Evolutionary conservation across 441 rosid genomes (phyloP), one percentile per base, ranked within the genome.

Genomic region (Pelargonium citronellum): DNA sequence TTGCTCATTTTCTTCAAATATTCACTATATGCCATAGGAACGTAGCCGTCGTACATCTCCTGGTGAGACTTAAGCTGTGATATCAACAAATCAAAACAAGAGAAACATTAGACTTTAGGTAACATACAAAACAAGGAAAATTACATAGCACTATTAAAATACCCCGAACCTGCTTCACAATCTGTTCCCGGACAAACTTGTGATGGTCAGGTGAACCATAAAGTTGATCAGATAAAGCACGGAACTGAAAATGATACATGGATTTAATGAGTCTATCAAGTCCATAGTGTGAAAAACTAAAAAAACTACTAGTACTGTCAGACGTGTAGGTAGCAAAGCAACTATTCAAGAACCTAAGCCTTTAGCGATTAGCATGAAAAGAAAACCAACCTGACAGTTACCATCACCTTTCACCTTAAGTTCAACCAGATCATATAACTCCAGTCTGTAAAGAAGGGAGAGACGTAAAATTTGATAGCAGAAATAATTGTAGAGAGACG

Each of bases 191-290:
- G 69, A 92, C 95, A 79, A 73, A 70, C 68, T 75, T 83, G 77
- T 92, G 99, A 75, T 88, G 84, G 37, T 90, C 92, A 58, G 95
- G 67, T 70, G 97, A 84, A 55, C 91, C 89, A 75, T 92, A 95
- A 62, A 92, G 88, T 82, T 95, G 99, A 74, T 92, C 97, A 62
- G 97, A 91, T 69, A 90, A 73, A 67, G 99, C 85, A 39, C 98
- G 89, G 78, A 94, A 94, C 99, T 94, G 88, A 62, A 73, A 61
- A 76, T 41, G 57, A 75, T 39, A 70, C 5, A 19, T 22, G 44
- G 61, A 44, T 62, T 27, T 24, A 66, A 61, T 20, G 46, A 69
- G 66, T 71, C 22, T 19, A 58, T 20, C 7, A 58, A 20, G 60
- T 53, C 20, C 16, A n/a, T 15, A 53, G 8, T 6, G 19, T 53